These are phyloP conservation scores for Digitaria exilis DNA, from an alignment of 202 grass and related monocot genomes.

Conservation along the genomic window DNA sequence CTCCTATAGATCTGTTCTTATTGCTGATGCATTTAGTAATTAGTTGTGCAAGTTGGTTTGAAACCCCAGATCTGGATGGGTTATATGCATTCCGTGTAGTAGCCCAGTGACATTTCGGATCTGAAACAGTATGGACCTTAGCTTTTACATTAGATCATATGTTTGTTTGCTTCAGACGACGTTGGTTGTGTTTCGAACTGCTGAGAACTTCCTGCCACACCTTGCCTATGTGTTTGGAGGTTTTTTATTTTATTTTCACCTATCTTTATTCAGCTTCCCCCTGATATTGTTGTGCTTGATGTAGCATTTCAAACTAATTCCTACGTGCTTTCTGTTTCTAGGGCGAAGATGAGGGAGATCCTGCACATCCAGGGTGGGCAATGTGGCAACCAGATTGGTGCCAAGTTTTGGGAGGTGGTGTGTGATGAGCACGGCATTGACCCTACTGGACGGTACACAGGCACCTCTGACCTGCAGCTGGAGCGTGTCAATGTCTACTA, in stretches of 20 bases:
- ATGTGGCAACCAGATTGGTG: constrained; percentile 75
- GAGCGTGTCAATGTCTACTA: constrained; percentile 81
- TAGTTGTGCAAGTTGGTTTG: background rate
- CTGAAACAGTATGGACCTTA: background rate
- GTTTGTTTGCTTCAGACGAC: background rate
- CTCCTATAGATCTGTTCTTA: background rate
- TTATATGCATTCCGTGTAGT: background rate
- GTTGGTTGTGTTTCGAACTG: background rate
- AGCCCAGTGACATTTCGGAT: background rate
- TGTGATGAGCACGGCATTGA: constrained; percentile 77
- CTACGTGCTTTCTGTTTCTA: background rate
- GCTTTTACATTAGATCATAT: background rate
- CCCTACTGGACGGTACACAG: constrained; percentile 52
- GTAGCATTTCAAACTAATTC: background rate
- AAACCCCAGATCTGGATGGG: constrained; percentile 9
- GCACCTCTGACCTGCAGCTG: constrained; percentile 56
- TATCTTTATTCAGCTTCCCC: background rate
- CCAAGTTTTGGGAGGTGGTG: constrained; percentile 72
- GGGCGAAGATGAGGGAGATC: constrained; percentile 73
- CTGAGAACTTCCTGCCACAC: background rate
- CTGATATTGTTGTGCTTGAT: background rate
- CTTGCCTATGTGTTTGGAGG: background rate
- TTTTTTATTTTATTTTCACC: too few relatives aligned
- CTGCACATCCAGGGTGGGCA: constrained; percentile 70
- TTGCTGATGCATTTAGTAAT: background rate